These are phyloP conservation scores for Coemansia sp. DNA, from an alignment of 371 early-diverging fungal genomes.

Conservation along the genomic window DNA sequence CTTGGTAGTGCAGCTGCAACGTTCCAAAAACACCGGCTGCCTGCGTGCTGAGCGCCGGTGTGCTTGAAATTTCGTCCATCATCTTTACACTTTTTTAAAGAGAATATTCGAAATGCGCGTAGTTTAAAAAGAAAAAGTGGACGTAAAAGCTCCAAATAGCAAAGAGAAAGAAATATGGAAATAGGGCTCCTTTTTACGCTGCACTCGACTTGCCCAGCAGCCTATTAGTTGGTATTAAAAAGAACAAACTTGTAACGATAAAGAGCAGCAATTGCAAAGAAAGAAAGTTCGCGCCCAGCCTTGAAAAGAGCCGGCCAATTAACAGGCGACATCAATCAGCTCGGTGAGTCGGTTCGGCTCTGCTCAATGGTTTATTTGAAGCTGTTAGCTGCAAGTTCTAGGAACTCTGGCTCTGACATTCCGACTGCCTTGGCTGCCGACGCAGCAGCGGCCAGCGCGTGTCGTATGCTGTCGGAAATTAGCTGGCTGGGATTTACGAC, in stretches of 20 bases:
- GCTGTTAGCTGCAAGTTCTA: not conserved
- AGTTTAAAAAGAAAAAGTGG: not conserved
- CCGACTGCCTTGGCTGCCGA: not conserved
- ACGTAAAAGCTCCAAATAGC: not conserved
- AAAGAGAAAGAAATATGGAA: not conserved
- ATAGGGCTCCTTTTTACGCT: not conserved
- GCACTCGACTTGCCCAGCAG: not conserved
- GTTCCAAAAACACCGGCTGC: constrained; percentile 35
- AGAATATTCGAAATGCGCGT: not conserved
- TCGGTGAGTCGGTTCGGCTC: not conserved
- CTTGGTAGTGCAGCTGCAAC: constrained; percentile 58
- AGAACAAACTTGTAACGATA: not conserved
- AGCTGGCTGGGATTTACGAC: not conserved
- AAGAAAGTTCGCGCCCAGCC: not conserved
- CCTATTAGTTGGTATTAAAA: not conserved
- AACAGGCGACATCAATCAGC: not conserved
- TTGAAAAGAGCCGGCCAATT: not conserved
- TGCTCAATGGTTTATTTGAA: not conserved
- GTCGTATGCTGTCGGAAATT: not conserved
- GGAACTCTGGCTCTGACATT: not conserved
- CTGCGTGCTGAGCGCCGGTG: constrained; percentile 45
- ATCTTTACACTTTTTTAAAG: constrained; percentile 13
- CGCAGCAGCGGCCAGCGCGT: constrained; percentile 5
- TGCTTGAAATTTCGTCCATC: constrained; percentile 43
- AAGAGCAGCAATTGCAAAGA: not conserved